Conservation (phyloP, 495 filamentous ascomycete species). For the Aspergillus bertholletiae region DNA sequence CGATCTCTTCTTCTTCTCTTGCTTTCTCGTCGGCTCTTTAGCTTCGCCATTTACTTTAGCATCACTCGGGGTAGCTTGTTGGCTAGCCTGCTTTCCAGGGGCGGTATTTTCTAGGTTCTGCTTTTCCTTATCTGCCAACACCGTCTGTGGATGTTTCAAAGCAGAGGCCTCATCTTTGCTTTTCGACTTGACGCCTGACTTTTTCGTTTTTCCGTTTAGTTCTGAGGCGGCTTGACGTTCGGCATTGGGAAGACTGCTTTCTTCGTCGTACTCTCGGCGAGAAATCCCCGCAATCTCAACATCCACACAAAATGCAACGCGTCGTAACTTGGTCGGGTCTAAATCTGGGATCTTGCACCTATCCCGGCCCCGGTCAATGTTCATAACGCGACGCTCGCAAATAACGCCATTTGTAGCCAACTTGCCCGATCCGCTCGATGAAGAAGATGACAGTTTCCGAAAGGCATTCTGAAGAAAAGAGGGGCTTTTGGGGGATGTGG, state of each 20-base stretch:
- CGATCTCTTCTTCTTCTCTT: constrained; percentile 87
- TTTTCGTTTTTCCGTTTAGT: constrained; percentile 45
- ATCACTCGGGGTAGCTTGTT: constrained; percentile 18
- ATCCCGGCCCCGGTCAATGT: constrained; percentile 76
- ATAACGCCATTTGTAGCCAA: constrained; percentile 47
- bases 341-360: constrained; percentile 76
- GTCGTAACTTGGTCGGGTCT: constrained; percentile 72
- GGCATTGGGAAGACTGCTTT: constrained; percentile 26
- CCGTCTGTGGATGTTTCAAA: constrained; percentile 57
- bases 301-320: constrained; percentile 93
- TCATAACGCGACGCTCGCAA: constrained; percentile 78
- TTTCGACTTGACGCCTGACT: constrained; percentile 55
- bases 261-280: constrained; percentile 38
- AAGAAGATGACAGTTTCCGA: constrained; percentile 74
- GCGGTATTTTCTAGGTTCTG: constrained; percentile 15
- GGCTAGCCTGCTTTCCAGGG: constrained; percentile 18
- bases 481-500: constrained; percentile 63
- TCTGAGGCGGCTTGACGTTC: constrained; percentile 26
- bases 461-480: constrained; percentile 81
- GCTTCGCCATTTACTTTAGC: constrained; percentile 30
- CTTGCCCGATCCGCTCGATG: constrained; percentile 46
- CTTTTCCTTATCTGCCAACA: constrained; percentile 56
- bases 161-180: constrained; percentile 67
- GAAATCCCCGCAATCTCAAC: constrained; percentile 87
- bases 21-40: constrained; percentile 63